Percentiles rank a stretch among this genome's conserved stretches.
Evolutionary conservation across 176 grass and related monocot genomes (phyloP).

Genomic region (Cocos nucifera): DNA sequence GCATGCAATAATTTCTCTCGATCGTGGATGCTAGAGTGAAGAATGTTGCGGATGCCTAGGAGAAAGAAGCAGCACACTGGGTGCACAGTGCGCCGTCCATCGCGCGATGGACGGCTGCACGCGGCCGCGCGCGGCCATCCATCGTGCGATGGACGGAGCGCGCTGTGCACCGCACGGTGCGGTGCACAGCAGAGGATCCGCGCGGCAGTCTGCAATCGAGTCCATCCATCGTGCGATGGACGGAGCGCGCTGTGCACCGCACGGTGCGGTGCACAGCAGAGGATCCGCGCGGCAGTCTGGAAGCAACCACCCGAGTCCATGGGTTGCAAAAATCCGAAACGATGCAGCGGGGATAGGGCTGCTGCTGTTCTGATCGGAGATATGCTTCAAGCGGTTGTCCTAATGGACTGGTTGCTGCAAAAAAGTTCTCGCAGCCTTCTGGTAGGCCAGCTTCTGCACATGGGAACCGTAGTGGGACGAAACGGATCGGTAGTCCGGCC

Average conservation of each 20-base stretch:
- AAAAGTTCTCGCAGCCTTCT: slow-evolving; percentile 37
- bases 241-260: no score
- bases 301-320: slow-evolving; percentile 34
- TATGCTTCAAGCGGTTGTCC: slow-evolving; percentile 23
- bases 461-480: slow-evolving; percentile 29
- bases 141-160: no score
- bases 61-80: slow-evolving; percentile 34
- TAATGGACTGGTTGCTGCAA: slow-evolving; percentile 17
- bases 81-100: no score
- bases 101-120: no score
- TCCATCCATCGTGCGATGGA: no score
- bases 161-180: no score
- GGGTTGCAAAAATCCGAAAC: slow-evolving; percentile 42
- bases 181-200: no score
- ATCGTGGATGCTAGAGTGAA: slow-evolving; percentile 33
- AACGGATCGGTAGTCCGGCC: background rate
- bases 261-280: no score
- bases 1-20: no score
- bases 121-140: no score
- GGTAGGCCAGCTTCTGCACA: slow-evolving; percentile 32
- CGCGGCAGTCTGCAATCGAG: no score
- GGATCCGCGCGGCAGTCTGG: no score
- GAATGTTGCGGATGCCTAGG: slow-evolving; percentile 27
- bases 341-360: slow-evolving; percentile 28
- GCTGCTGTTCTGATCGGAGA: background rate